Evolutionary conservation across 176 grass and related monocot genomes (phyloP).

Genomic region (Alloteropsis semialata): DNA sequence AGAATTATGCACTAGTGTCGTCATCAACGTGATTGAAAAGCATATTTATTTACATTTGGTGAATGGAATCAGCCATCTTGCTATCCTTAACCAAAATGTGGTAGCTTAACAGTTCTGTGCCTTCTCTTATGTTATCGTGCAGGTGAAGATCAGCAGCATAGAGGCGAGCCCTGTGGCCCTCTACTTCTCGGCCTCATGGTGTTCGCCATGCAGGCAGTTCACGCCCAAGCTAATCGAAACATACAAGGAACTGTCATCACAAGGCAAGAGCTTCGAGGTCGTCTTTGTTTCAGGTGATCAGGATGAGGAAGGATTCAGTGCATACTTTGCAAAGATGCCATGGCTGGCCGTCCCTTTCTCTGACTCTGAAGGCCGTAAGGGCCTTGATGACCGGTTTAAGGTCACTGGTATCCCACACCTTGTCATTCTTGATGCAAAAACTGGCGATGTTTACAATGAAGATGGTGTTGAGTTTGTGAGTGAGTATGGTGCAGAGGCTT

Average conservation of each 20-base stretch:
- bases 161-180: constrained; percentile 51
- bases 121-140: constrained; percentile 11
- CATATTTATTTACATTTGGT: neutral
- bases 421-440: constrained; percentile 54
- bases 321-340: constrained; percentile 67
- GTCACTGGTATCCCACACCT: constrained; percentile 56
- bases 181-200: constrained; percentile 90
- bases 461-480: constrained; percentile 40
- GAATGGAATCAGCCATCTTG: neutral
- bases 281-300: constrained; percentile 48
- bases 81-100: neutral
- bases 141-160: constrained; percentile 58
- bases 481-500: constrained; percentile 59
- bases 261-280: constrained; percentile 62
- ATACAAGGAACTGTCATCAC: constrained; percentile 58
- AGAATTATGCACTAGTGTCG: neutral
- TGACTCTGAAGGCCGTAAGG: constrained; percentile 41
- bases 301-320: constrained; percentile 49
- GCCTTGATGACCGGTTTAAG: constrained; percentile 44
- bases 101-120: neutral
- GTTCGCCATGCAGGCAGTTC: constrained; percentile 61
- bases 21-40: neutral
- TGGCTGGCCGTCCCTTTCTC: constrained; percentile 76
- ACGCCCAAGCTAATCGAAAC: constrained; percentile 57
- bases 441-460: constrained; percentile 45